Evolutionary conservation across 73 alveolate genomes (phyloP), one percentile per base, ranked within the genome.

Genomic region (Halteria grandinella): DNA sequence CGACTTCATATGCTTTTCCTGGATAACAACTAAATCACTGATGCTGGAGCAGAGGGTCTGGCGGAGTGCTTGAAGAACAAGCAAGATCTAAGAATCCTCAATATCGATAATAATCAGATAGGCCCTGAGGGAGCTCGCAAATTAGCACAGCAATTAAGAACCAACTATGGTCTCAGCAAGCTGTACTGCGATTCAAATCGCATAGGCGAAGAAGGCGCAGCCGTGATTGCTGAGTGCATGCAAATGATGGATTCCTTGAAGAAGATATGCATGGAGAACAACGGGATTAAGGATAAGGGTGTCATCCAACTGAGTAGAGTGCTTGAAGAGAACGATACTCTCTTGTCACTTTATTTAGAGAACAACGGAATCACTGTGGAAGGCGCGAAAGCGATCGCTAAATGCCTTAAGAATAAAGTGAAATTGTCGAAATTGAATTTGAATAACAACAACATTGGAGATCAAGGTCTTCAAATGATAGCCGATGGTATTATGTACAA

Each of bases 121-220:
- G 93, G 93, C 0, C 63, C 77, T 0, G 75, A 52, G 1, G 93
- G 93, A 28, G 80, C 86, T 25, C 41, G 14, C 15, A 75, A 41
- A 18, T 29, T 84, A 20, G 88, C 87, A 11, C 40, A n/a, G 1
- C 50, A 79, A 12, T 44, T 84, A 20, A 84, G 64, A 41, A 84
- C 62, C 32, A 75, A 81, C 33, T 40, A 47, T 36, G 93, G 93
- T 39, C 43, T 84, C 14, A 23, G 63, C 18, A 84, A 69, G 36
- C 80, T 84, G 25, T 84, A 84, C 52, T 41, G 85, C 12, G 93
- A 84, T 36, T 23, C 55, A 1, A 84, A 84, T 64, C 45, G 29
- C 20, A 84, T 84, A 31, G 93, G 93, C 23, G 85, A 83, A 17
- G 88, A 74, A 24, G 93, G 93, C 11, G 93, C 93, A 21, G 21